A percentile compares a stretch with the other conserved stretches of the same genome.
Evolutionary conservation across 2,329 filamentous ascomycete species (phyloP).

Genomic region (Colletotrichum sp.): DNA sequence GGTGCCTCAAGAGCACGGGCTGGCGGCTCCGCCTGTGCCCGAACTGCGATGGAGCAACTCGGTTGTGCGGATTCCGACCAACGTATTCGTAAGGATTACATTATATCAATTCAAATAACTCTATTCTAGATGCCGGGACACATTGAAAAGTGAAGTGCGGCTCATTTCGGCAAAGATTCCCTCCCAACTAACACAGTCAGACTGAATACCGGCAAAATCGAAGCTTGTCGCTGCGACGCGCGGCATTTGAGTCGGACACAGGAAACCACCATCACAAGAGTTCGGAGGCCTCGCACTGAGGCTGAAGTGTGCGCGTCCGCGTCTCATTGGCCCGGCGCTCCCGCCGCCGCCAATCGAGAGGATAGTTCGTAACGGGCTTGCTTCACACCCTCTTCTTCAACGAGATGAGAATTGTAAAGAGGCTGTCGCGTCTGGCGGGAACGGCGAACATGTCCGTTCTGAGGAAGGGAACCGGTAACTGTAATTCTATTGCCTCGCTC

Average conservation of each 20-base stretch:
- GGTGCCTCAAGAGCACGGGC: background rate
- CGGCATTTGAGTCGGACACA: background rate
- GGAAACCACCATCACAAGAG: background rate
- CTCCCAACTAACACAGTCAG: background rate
- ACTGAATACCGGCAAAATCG: background rate
- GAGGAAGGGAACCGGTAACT: background rate
- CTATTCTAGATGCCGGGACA: background rate
- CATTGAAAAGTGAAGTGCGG: background rate
- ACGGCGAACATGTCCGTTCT: background rate
- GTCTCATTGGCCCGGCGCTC: background rate
- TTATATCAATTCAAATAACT: background rate
- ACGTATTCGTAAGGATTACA: background rate
- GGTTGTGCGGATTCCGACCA: background rate
- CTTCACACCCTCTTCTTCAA: background rate
- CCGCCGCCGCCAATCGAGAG: background rate
- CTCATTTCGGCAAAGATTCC: background rate
- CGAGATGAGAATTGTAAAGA: background rate
- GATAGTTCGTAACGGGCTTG: background rate
- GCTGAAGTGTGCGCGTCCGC: background rate
- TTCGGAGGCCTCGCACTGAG: background rate
- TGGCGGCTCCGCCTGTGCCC: background rate
- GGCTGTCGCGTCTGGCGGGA: background rate
- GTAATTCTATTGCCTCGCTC: background rate
- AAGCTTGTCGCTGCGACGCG: background rate
- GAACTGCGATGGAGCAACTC: background rate